phyloP scores from a whole-genome alignment of 2,329 filamentous ascomycete genomes.

The Monosporascus sp. region DNA sequence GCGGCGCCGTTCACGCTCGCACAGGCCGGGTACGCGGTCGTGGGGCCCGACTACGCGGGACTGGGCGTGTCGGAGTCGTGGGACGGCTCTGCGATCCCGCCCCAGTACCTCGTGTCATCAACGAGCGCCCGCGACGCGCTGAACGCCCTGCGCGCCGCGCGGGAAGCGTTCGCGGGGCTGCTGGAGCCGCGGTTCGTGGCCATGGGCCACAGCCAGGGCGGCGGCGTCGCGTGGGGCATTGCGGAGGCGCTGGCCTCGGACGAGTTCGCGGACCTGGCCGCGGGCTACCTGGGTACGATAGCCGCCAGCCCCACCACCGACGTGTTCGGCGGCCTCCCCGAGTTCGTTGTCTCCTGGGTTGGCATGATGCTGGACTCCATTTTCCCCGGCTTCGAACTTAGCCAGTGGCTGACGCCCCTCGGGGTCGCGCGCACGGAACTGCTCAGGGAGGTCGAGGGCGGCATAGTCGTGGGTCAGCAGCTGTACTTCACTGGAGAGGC shows the following conservation, averaged over 20 bases:
- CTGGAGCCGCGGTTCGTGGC: slow-evolving; percentile 34
- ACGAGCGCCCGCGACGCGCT: slow-evolving; percentile 38
- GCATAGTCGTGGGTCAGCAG: slow-evolving; percentile 9
- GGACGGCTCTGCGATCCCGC: slow-evolving; percentile 30
- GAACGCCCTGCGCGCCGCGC: slow-evolving; percentile 37
- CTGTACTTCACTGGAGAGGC: slow-evolving; percentile 8
- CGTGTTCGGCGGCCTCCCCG: slow-evolving; percentile 6
- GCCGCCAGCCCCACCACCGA: slow-evolving; percentile 25
- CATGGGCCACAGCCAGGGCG: slow-evolving; percentile 44
- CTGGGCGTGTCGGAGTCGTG: slow-evolving; percentile 33
- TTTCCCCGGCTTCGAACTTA: slow-evolving; percentile 21
- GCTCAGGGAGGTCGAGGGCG: slow-evolving; percentile 14
- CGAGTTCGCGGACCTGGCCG: slow-evolving; percentile 23
- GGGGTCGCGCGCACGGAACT: slow-evolving; percentile 16
- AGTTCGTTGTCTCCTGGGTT: slow-evolving; percentile 15
- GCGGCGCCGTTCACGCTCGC: slow-evolving; percentile 34
- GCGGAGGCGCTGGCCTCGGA: slow-evolving; percentile 23
- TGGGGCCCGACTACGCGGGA: slow-evolving; percentile 40
- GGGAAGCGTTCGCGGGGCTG: slow-evolving; percentile 32
- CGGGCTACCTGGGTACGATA: slow-evolving; percentile 33
- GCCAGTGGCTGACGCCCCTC: slow-evolving; percentile 22
- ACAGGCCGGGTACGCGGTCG: slow-evolving; percentile 37
- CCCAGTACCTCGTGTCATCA: slow-evolving; percentile 34
- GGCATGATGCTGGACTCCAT: slow-evolving; percentile 16
- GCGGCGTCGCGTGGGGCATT: slow-evolving; percentile 36